Conservation (phyloP, 2,329 filamentous ascomycete genomes). For the Clonostachys solani region DNA sequence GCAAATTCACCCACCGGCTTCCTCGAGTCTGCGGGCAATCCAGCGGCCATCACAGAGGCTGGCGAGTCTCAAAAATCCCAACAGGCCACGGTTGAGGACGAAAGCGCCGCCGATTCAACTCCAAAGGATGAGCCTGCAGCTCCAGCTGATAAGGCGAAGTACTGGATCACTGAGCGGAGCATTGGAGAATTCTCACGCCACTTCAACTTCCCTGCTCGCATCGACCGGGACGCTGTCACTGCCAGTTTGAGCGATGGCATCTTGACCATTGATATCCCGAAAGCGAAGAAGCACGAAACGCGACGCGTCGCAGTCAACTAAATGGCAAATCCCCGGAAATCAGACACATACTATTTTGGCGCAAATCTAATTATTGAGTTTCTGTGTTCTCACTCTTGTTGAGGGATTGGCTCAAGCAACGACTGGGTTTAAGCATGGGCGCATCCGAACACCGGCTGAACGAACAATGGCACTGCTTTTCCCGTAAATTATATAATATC, state of each 20-base stretch:
- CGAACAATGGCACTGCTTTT: too few species aligned
- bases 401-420: too few species aligned
- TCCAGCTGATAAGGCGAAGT: constrained; percentile 40
- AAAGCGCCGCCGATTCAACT: not conserved
- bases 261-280: not conserved
- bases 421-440: too few species aligned
- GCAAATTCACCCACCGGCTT: constrained; percentile 40
- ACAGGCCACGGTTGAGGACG: constrained; percentile 51
- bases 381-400: too few species aligned
- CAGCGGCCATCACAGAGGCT: constrained; percentile 30
- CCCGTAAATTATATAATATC: too few species aligned
- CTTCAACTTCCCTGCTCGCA: not conserved
- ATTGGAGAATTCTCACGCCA: not conserved
- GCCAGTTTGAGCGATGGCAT: not conserved
- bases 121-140: constrained; percentile 47
- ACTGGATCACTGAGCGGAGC: constrained; percentile 28
- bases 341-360: too few species aligned
- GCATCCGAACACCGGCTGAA: too few species aligned
- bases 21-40: constrained; percentile 30
- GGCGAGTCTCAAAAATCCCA: constrained; percentile 26
- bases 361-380: too few species aligned
- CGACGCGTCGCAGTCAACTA: constrained; percentile 53
- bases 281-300: constrained; percentile 51
- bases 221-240: not conserved
- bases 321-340: constrained; percentile 5